Evolutionary conservation across 768 basidiomycete genomes (phyloP).

Genomic region (Lactarius deliciosus): DNA sequence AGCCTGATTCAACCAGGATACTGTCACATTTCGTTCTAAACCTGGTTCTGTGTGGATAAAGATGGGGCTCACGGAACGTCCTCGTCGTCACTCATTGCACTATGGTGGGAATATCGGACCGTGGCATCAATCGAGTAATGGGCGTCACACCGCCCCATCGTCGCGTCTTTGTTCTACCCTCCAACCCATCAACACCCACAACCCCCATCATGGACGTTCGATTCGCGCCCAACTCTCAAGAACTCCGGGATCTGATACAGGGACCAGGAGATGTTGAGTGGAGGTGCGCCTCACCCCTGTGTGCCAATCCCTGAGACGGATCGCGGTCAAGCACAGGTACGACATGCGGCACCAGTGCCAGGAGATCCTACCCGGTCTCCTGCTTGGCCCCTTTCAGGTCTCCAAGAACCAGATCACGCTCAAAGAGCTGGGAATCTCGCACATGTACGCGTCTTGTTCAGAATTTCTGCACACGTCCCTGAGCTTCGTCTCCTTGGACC

Average conservation of each 20-base stretch:
- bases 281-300: conserved; percentile 50
- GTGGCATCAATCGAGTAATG: conserved; percentile 7
- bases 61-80: conserved; percentile 19
- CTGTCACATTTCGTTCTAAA: conserved; percentile 6
- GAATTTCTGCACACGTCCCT: conserved; percentile 18
- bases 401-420: conserved; percentile 80
- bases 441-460: conserved; percentile 55
- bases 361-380: conserved; percentile 80
- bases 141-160: conserved; percentile 8
- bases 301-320: conserved; percentile 8
- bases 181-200: background rate
- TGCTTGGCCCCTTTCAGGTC: conserved; percentile 85
- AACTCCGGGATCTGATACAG: conserved; percentile 63
- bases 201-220: conserved; percentile 3
- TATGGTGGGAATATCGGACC: background rate
- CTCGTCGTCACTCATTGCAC: conserved; percentile 23
- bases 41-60: background rate
- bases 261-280: conserved; percentile 84
- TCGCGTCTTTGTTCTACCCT: conserved; percentile 10
- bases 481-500: conserved; percentile 4
- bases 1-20: conserved; percentile 12
- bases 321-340: conserved; percentile 50
- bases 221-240: conserved; percentile 24
- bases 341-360: conserved; percentile 97
- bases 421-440: conserved; percentile 65